Base-by-base conservation (phyloP, 768 basidiomycete species). In the Ramaria sp. region DNA sequence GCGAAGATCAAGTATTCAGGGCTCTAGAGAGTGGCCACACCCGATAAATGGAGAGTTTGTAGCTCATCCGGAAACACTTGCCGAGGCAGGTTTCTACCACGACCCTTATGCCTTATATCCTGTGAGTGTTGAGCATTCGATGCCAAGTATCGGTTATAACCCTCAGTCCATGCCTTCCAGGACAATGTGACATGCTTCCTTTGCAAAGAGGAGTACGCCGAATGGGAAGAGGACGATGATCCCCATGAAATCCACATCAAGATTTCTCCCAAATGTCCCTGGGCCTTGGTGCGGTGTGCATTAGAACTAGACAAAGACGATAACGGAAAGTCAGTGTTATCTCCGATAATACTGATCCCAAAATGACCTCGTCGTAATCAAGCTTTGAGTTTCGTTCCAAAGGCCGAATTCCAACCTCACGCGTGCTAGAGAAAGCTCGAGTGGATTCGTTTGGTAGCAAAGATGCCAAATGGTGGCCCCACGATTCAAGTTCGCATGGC, bases 71-170 rank as follows among this genome's bases (percentile, higher is more conserved):
- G 70, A 77, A 52, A 75, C 78, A 2, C 81, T 98, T 17, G 86
- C 94, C 1, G 83, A 87, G 62, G 94, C 94, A 2, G 94, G 94
- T 11, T 97, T 95, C 72, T 94, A 82, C 74, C 93, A 78, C 69
- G 75, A 76, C 60, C 90, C 90, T 0, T 80, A 78, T 61, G 72
- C 73, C 57, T 27, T 57, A 34, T 57, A 57, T 49, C 55, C 55
- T 22, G 55, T 57, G 22, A 38, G 55, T 57, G 6, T 24, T 7
- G 49, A 27, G n/a, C 49, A 24, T 55, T 34, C 7, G 17, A 33
- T 24, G 20, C 12, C 3, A 37, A 34, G 30, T 11, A 37, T 46
- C 42, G 27, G 19, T 37, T 13, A 45, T 30, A 12, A 9, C 17
- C n/a, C 9, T 17, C 31, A 15, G 30, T 12, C 49, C 10, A 17